phyloP scores from a whole-genome alignment of 2,329 filamentous ascomycete species.

The Aureobasidium sp. region DNA sequence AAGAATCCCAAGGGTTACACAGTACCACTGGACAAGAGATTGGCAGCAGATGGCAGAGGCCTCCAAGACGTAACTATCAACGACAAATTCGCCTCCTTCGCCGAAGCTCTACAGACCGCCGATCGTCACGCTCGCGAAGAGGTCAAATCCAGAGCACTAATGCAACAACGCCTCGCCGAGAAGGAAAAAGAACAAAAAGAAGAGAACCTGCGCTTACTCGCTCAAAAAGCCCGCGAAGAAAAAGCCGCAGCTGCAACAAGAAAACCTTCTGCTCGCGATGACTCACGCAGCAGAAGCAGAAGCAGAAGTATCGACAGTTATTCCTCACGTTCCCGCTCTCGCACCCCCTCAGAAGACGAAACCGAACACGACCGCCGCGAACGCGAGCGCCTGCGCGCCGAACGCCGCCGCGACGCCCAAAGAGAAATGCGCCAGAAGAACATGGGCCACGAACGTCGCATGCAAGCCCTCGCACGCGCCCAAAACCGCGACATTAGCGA shows the following conservation, averaged over 20 bases:
- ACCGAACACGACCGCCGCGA: conserved; percentile 48
- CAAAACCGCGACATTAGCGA: conserved; percentile 96
- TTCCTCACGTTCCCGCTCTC: conserved; percentile 24
- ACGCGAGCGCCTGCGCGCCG: conserved; percentile 68
- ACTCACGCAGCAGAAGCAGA: conserved; percentile 22
- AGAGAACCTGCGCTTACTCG: conserved; percentile 78
- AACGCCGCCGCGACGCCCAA: conserved; percentile 75
- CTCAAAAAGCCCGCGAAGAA: conserved; percentile 86
- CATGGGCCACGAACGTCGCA: conserved; percentile 87
- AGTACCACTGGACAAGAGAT: conserved; percentile 86
- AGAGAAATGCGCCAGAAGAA: conserved; percentile 85
- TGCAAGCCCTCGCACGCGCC: conserved; percentile 89
- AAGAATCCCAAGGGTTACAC: conserved; percentile 99
- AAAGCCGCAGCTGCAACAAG: conserved; percentile 25
- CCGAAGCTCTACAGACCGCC: conserved; percentile 87
- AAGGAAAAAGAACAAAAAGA: conserved; percentile 95
- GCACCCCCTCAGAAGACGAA: conserved; percentile 34
- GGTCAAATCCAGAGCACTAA: conserved; percentile 80
- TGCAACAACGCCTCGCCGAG: conserved; percentile 94
- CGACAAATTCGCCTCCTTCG: conserved; percentile 96
- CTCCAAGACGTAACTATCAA: conserved; percentile 94
- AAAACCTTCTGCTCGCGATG: conserved; percentile 22
- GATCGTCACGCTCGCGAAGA: conserved; percentile 93
- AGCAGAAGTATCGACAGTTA: conserved; percentile 16
- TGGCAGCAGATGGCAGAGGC: conserved; percentile 87